Base-by-base conservation (phyloP, 2,329 filamentous ascomycete species). In the Sarocladiaceae sp. region DNA sequence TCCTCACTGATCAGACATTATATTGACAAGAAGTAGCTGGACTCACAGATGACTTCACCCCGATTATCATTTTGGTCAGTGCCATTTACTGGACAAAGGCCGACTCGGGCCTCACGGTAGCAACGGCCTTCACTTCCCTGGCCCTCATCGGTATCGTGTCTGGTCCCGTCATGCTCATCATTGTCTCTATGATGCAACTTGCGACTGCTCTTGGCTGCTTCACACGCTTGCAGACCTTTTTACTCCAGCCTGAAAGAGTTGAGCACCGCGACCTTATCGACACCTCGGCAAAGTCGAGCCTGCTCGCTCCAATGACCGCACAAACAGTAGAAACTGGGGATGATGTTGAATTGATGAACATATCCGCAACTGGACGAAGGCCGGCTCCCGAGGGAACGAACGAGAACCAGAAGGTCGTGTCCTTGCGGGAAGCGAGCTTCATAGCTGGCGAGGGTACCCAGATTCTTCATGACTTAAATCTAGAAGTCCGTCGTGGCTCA, bases 41-140 rank as follows among this genome's bases (percentile, higher is more conserved):
- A 31, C 52, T 63, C 0, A 65, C 66, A 1, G 56, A 63, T 8
- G 60, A 65, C 2, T 44, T 65, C 6, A 65, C 66, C 0, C 67
- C 68, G 0, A 56, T 68, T 1, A 50, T 66, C 28, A 55, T 70
- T 52, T 68, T 69, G 6, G 56, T 68, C 23, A 61, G 62, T 22
- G 64, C 67, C 6, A 66, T 69, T 6, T 69, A 63, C 37, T 64
- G 66, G 57, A 62, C 61, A 1, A 64, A 61, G 13, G 56, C 59
- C 3, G 55, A 64, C 12, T 58, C 54, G 12, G 61, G 63, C 0
- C 53, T 71, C 0, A 64, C 60, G 11, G 63, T 67, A 1, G 62
- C 66, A 5, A 59, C 64, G 5, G 66, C 66, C 1, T 71, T 71
- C 48, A 71, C 68, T 0, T 63, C 67, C 0, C 52, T 71, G 3